phyloP scores from a whole-genome alignment of 768 basidiomycete species.

The Roridomyces roridus region DNA sequence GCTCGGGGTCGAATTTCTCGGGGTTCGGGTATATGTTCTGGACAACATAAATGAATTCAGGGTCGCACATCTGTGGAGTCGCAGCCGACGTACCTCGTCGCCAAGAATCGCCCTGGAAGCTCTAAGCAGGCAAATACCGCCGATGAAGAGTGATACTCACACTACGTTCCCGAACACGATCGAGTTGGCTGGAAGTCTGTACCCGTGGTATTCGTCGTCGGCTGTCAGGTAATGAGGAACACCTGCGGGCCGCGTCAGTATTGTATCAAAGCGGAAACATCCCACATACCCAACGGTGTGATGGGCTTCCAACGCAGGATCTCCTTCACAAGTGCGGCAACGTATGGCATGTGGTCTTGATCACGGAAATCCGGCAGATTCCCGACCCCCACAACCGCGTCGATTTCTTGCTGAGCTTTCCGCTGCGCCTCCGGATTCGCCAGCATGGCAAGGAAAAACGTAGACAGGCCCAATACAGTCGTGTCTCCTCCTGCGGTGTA shows the following conservation, averaged over 20 bases:
- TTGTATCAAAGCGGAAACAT: too few relatives aligned
- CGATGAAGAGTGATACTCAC: too few relatives aligned
- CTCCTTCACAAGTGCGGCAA: not conserved
- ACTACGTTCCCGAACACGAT: too few relatives aligned
- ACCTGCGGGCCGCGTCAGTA: not conserved
- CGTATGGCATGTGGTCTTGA: not conserved
- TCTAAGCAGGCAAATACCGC: too few relatives aligned
- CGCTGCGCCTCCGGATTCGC: not conserved
- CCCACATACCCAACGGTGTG: not conserved
- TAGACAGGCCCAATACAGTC: not conserved
- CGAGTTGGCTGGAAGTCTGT: not conserved
- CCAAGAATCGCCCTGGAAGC: too few relatives aligned
- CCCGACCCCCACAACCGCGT: not conserved
- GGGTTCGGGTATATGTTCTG: too few relatives aligned
- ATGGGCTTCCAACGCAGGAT: not conserved
- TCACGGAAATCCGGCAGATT: not conserved
- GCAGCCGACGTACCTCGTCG: too few relatives aligned
- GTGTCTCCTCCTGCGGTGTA: too few relatives aligned
- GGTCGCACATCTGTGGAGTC: too few relatives aligned
- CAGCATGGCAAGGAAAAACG: not conserved
- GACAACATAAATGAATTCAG: too few relatives aligned
- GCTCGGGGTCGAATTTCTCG: too few relatives aligned
- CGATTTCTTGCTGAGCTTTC: not conserved
- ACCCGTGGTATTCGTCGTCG: not conserved
- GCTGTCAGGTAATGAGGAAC: not conserved